Evolutionary conservation across 768 basidiomycete genomes (phyloP).

Genomic region (Fomitopsis pulvina): DNA sequence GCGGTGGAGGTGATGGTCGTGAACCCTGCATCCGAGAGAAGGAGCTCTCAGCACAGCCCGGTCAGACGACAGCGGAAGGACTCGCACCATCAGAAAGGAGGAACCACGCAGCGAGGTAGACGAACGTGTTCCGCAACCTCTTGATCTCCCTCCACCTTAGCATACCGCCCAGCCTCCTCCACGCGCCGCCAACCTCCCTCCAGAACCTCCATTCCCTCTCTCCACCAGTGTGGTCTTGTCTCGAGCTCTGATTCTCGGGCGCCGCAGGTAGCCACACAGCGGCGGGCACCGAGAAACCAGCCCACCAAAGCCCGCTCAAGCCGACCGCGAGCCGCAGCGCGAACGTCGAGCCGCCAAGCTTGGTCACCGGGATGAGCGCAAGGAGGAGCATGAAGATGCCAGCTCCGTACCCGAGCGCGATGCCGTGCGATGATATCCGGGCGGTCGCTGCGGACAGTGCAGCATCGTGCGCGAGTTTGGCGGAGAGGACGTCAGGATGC

Average conservation of each 20-base stretch:
- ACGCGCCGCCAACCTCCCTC: constrained; percentile 57
- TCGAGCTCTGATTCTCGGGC: too few species aligned
- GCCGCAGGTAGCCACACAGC: constrained; percentile 62
- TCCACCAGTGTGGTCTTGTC: too few species aligned
- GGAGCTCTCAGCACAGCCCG: background rate
- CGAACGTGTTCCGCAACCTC: constrained; percentile 76
- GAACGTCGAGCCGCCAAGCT: constrained; percentile 68
- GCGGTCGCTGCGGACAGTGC: constrained; percentile 70
- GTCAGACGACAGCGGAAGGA: background rate
- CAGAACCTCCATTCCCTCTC: constrained; percentile 35
- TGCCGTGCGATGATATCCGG: constrained; percentile 78
- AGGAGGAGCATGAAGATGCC: constrained; percentile 75
- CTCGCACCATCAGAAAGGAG: constrained; percentile 80
- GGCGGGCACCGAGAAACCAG: constrained; percentile 71
- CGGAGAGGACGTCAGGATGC: constrained; percentile 14
- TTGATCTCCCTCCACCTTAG: constrained; percentile 66
- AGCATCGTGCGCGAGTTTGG: constrained; percentile 37
- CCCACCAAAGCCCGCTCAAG: constrained; percentile 86
- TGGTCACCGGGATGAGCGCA: constrained; percentile 71
- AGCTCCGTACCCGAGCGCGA: constrained; percentile 80
- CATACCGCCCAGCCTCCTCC: constrained; percentile 73
- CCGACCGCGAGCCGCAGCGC: constrained; percentile 80
- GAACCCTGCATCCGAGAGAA: constrained; percentile 62
- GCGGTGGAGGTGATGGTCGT: constrained; percentile 91
- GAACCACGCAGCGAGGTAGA: constrained; percentile 91